A percentile compares a stretch with the other conserved stretches of the same genome.
These are phyloP conservation scores for Candida silvatica DNA, from an alignment of 805 yeast genomes.

Conservation along the genomic window DNA sequence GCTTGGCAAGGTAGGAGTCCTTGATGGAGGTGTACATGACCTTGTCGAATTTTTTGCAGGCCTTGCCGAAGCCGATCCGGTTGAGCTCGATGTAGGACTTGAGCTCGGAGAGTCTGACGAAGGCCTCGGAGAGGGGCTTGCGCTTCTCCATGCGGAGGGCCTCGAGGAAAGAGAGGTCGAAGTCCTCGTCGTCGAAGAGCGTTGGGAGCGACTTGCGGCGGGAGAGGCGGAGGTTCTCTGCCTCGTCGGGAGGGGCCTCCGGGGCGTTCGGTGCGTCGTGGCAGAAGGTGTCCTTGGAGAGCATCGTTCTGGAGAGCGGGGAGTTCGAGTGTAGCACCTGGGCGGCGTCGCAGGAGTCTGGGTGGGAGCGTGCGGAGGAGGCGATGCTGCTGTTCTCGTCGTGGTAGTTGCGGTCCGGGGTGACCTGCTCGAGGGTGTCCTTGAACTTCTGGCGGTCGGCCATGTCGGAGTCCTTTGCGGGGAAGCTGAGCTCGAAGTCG, in stretches of 20 bases:
- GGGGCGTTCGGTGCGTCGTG: conserved; percentile 7
- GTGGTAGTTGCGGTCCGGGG: not conserved
- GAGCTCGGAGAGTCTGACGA: conserved; percentile 72
- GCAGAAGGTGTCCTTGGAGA: conserved; percentile 15
- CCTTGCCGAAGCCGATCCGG: conserved; percentile 82
- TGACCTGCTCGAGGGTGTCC: conserved; percentile 5
- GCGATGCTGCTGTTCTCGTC: not conserved
- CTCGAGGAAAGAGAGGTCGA: conserved; percentile 29
- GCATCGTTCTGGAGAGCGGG: conserved; percentile 2
- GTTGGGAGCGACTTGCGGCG: conserved; percentile 22
- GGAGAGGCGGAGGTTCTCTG: conserved; percentile 11
- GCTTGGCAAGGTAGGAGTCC: conserved; percentile 42
- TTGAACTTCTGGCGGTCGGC: conserved; percentile 10
- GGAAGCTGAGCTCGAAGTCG: conserved; percentile 42
- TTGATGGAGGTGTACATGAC: conserved; percentile 56
- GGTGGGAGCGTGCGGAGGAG: not conserved
- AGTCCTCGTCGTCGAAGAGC: conserved; percentile 28
- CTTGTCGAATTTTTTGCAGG: conserved; percentile 88
- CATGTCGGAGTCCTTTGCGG: conserved; percentile 10
- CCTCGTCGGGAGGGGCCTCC: conserved; percentile 4
- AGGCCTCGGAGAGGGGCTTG: conserved; percentile 55
- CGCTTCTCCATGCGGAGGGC: conserved; percentile 58
- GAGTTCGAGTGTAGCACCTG: not conserved
- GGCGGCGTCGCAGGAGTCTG: conserved; percentile 1
- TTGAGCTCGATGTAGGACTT: conserved; percentile 79